Percentiles rank a stretch among this genome's conserved stretches.
These are phyloP conservation scores for Mortierella claussenii DNA, from an alignment of 192 early-diverging fungal species.

Conservation along the genomic window DNA sequence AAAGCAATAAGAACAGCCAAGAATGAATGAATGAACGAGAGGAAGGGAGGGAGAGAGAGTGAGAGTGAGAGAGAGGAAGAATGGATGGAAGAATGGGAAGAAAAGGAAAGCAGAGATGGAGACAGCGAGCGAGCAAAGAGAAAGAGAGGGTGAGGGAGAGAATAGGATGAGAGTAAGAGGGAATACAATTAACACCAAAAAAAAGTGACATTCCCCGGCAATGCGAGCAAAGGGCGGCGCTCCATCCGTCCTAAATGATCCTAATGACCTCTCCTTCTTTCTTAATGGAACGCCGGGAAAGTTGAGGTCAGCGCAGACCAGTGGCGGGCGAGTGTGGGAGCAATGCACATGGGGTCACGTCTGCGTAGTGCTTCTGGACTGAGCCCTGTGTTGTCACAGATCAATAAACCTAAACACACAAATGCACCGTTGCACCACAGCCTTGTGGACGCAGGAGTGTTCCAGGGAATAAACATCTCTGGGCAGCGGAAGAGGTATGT, in stretches of 20 bases:
- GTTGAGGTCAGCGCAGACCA: background rate
- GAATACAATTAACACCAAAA: background rate
- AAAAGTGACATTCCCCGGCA: background rate
- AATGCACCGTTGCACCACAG: no score
- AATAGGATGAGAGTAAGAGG: background rate
- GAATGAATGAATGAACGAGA: background rate
- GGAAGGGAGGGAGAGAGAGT: slow-evolving; percentile 3
- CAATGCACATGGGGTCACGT: background rate
- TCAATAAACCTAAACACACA: no score
- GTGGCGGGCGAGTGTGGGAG: background rate
- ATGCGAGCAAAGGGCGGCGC: background rate
- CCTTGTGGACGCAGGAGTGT: no score
- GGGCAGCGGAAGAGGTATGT: no score
- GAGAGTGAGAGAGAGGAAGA: background rate
- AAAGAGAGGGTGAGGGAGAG: background rate
- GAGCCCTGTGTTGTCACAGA: no score
- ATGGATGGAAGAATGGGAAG: background rate
- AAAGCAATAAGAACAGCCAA: background rate
- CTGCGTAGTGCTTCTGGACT: no score
- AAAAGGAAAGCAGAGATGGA: background rate
- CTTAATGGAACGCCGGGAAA: slow-evolving; percentile 10
- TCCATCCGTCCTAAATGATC: no score
- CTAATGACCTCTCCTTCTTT: no score
- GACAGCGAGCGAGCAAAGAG: background rate
- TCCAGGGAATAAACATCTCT: no score